These are phyloP conservation scores for Exophiala spinifera DNA, from an alignment of 2,329 filamentous ascomycete genomes.

Conservation along the genomic window DNA sequence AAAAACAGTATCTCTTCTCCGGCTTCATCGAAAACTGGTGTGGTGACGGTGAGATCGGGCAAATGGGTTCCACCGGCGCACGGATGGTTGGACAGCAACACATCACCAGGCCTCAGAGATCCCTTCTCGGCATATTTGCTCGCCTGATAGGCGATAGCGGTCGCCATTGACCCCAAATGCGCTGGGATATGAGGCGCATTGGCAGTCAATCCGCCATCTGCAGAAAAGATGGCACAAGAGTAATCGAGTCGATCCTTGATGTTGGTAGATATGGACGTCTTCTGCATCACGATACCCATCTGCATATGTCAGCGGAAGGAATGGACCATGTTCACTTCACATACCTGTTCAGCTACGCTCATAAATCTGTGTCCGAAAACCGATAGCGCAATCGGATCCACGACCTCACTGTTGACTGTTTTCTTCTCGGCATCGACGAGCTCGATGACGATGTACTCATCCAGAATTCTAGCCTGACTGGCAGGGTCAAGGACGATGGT, in stretches of 20 bases:
- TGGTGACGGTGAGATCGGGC: conserved; percentile 74
- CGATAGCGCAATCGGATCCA: conserved; percentile 73
- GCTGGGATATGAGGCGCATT: conserved; percentile 74
- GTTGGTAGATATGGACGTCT: conserved; percentile 75
- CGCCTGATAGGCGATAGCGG: conserved; percentile 73
- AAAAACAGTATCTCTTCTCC: conserved; percentile 69
- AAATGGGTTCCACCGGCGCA: conserved; percentile 76
- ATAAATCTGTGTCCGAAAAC: conserved; percentile 82
- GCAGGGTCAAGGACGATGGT: conserved; percentile 44
- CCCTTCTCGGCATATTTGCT: conserved; percentile 73
- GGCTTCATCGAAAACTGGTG: conserved; percentile 67
- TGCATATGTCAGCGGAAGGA: no score
- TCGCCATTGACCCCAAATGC: conserved; percentile 81
- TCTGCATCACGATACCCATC: conserved; percentile 75
- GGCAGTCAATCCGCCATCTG: conserved; percentile 67
- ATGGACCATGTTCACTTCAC: no score
- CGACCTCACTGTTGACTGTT: conserved; percentile 48
- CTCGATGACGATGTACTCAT: conserved; percentile 41
- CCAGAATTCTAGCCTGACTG: conserved; percentile 37
- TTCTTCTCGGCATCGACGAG: conserved; percentile 56
- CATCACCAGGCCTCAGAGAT: conserved; percentile 70
- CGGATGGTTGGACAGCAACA: conserved; percentile 75
- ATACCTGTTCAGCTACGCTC: conserved; percentile 79
- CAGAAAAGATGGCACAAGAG: conserved; percentile 77
- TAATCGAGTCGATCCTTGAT: conserved; percentile 79